Base-by-base conservation (phyloP, 1,284 basidiomycete genomes). In the Microbotryum silenes-acaulis region DNA sequence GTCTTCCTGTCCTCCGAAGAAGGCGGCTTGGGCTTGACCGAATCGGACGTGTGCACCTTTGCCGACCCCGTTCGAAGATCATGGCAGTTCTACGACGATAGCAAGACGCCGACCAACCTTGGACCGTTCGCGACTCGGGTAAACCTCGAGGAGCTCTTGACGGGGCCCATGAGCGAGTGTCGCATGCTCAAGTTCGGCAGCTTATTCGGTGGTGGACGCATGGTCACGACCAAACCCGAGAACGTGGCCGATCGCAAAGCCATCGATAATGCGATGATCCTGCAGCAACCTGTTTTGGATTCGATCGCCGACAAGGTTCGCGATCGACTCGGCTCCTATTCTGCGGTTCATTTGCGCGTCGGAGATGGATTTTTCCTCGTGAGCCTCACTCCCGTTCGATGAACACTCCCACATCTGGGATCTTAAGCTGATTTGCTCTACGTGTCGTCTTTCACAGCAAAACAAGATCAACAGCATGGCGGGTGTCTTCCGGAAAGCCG, bases 151-250 rank as follows among this genome's bases (percentile, higher is more conserved):
- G 54, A 60, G 21, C 33, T 65, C 18, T 5, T 48, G 21, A 37
- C 52, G 8, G 46, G 42, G 10, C 10, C 55, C 10, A 23, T 65
- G 21, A 49, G 23, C 25, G 45, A 56, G 12, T 29, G 54, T 44
- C 48, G 59, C 7, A 44, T 70, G 6, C 42, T 70, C 25, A 48
- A 53, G 23, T 70, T 70, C 45, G 67, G 67, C 1, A 60, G 59
- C 25, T 31, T 70, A 2, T 70, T 66, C 56, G 51, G 57, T 14
- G 56, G 65, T 7, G 37, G 51, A 14, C 47, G 68, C 44, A 37
- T 67, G 23, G 51, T 51, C 31, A 29, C 64, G 9, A n/a, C 27
- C 21, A 49, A 45, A 12, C 42, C 37, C 25, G 59, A 33, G 47
- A 63, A 62, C 27, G 2, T 20, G n/a, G 10, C 9, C n/a, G 25